These are phyloP conservation scores for Sporisorium graminicola DNA, from an alignment of 1,284 basidiomycete species.

Conservation along the genomic window DNA sequence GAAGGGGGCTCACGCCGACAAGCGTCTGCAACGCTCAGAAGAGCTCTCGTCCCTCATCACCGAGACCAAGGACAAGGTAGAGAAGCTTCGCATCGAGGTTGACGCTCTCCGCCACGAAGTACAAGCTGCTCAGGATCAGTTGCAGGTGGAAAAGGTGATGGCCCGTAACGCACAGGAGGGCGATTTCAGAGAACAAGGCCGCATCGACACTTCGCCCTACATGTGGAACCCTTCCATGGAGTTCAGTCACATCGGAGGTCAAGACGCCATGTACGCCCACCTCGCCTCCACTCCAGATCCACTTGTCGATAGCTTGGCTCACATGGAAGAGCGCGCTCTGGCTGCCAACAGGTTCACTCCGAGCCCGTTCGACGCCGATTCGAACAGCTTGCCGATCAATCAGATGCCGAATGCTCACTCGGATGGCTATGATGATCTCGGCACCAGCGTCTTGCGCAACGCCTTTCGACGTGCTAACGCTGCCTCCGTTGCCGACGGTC, in stretches of 20 bases:
- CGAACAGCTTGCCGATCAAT: conserved; percentile 15
- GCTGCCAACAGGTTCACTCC: conserved; percentile 21
- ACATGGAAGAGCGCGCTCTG: conserved; percentile 37
- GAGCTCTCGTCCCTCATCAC: conserved; percentile 23
- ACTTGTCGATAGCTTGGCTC: conserved; percentile 40
- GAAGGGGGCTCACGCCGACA: conserved; percentile 55
- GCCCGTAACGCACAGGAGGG: conserved; percentile 18
- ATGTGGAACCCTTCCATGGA: conserved; percentile 23
- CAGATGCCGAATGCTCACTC: conserved; percentile 22
- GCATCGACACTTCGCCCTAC: conserved; percentile 11
- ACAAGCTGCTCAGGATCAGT: conserved; percentile 24
- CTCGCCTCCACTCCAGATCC: conserved; percentile 40
- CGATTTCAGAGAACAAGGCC: conserved; percentile 14
- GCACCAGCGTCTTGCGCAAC: conserved; percentile 41
- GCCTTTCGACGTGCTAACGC: conserved; percentile 41
- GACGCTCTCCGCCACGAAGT: conserved; percentile 19
- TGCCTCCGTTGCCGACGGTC: conserved; percentile 18
- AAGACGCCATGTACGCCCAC: conserved; percentile 36
- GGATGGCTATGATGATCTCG: conserved; percentile 33
- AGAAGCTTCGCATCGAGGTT: conserved; percentile 21
- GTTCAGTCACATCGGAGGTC: conserved; percentile 5
- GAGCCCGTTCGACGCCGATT: conserved; percentile 14
- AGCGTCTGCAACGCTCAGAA: conserved; percentile 30
- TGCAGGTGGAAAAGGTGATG: conserved; percentile 35
- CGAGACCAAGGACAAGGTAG: conserved; percentile 24